Percentiles rank a stretch among this genome's conserved stretches.
Conservation (phyloP, 805 yeast genomes). For the Starmerella ratchasimensis region DNA sequence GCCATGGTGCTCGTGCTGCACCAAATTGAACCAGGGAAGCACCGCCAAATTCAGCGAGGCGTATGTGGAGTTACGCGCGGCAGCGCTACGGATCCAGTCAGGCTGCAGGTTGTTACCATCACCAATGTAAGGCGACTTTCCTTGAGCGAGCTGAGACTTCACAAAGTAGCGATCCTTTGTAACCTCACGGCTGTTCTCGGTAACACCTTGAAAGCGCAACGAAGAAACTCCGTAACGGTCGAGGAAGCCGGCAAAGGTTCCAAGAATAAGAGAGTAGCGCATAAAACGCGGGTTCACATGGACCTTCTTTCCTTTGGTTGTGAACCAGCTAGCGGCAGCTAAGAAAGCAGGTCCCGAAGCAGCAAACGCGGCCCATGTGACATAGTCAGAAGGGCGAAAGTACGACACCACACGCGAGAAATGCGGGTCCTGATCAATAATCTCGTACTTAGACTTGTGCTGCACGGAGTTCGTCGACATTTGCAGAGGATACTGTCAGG, state of each 20-base stretch:
- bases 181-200: constrained; percentile 62
- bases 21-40: constrained; percentile 74
- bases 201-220: constrained; percentile 63
- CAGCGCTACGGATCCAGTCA: constrained; percentile 57
- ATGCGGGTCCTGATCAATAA: constrained; percentile 69
- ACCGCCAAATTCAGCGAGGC: constrained; percentile 46
- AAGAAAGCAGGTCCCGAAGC: constrained; percentile 38
- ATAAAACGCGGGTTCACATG: constrained; percentile 44
- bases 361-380: constrained; percentile 35
- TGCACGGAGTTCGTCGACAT: constrained; percentile 19
- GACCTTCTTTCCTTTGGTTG: constrained; percentile 36
- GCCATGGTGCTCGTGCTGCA: constrained; percentile 71
- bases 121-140: constrained; percentile 52
- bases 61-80: constrained; percentile 65
- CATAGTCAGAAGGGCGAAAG: constrained; percentile 56
- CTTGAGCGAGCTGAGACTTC: constrained; percentile 49
- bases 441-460: constrained; percentile 27
- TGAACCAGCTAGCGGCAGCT: constrained; percentile 34
- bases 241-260: constrained; percentile 60
- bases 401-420: constrained; percentile 58
- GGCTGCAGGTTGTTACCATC: constrained; percentile 40
- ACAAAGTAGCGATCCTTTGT: constrained; percentile 59
- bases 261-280: constrained; percentile 49
- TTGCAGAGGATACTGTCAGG: too few species aligned
- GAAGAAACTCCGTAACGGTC: constrained; percentile 54